phyloP scores from a whole-genome alignment of 1,284 basidiomycete species.

The Pyrrhoderma noxium region DNA sequence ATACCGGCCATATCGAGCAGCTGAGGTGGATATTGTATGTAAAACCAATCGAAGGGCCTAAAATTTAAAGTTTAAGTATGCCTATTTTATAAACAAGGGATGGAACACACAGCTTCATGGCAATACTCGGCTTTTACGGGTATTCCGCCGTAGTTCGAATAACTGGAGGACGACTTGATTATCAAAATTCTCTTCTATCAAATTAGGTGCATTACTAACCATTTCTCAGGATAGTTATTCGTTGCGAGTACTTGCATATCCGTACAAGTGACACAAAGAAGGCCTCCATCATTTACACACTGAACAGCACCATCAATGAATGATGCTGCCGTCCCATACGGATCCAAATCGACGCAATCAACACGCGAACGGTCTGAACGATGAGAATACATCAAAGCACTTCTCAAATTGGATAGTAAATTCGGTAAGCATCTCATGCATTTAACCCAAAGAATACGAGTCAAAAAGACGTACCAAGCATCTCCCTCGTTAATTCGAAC shows the following conservation, averaged over 20 bases:
- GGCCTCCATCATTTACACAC: slow-evolving; percentile 78
- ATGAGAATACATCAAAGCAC: slow-evolving; percentile 88
- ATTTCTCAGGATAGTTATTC: slow-evolving; percentile 94
- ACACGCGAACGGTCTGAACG: slow-evolving; percentile 69
- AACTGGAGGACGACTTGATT: slow-evolving; percentile 43
- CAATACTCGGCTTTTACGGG: slow-evolving; percentile 89
- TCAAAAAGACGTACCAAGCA: slow-evolving; percentile 61
- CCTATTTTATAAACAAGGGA: background rate
- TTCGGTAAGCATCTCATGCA: background rate
- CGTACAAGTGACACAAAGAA: slow-evolving; percentile 95
- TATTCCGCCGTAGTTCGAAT: slow-evolving; percentile 93
- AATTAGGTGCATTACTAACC: slow-evolving; percentile 41
- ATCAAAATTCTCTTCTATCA: background rate
- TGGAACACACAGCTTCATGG: slow-evolving; percentile 73
- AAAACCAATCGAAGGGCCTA: slow-evolving; percentile 87
- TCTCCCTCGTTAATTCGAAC: slow-evolving; percentile 85
- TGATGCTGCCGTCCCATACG: slow-evolving; percentile 94
- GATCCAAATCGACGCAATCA: slow-evolving; percentile 94
- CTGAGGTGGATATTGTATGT: slow-evolving; percentile 78
- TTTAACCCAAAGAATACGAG: background rate
- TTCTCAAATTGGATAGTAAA: slow-evolving; percentile 29
- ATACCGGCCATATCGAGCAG: slow-evolving; percentile 86
- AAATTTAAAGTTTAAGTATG: slow-evolving; percentile 6
- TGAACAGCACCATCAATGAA: slow-evolving; percentile 98
- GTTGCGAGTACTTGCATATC: slow-evolving; percentile 93